Conservation (phyloP, 2,329 filamentous ascomycete genomes). For the Tolypocladium pustulatum region DNA sequence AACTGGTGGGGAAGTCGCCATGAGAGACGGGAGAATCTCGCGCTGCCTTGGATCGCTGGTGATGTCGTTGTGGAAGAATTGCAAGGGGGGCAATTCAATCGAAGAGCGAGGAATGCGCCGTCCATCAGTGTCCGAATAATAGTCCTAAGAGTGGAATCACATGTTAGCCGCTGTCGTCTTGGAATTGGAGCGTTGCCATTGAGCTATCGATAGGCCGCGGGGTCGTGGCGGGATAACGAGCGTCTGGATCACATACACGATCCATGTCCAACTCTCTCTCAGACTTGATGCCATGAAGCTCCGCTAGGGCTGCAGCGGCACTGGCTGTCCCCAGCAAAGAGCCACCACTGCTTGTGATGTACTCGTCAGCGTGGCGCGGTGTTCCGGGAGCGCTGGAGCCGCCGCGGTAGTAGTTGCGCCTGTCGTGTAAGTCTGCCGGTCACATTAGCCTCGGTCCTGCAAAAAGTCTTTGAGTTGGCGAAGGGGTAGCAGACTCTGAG, state of each 20-base stretch:
- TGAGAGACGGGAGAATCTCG: slow-evolving; percentile 72
- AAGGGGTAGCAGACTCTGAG: slow-evolving; percentile 19
- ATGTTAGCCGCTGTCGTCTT: slow-evolving; percentile 1
- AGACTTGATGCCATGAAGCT: slow-evolving; percentile 67
- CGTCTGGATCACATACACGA: slow-evolving; percentile 43
- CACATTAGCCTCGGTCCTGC: not conserved
- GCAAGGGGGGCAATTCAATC: slow-evolving; percentile 64
- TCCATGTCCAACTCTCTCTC: slow-evolving; percentile 72
- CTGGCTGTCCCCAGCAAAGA: slow-evolving; percentile 49
- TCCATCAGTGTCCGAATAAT: slow-evolving; percentile 61
- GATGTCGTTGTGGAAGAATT: slow-evolving; percentile 45
- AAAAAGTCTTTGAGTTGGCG: slow-evolving; percentile 6
- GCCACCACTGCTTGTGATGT: slow-evolving; percentile 33
- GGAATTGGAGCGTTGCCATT: not conserved
- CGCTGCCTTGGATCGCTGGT: slow-evolving; percentile 66
- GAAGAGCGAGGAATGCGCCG: slow-evolving; percentile 53
- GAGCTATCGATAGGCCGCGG: slow-evolving; percentile 16
- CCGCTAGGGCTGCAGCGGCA: slow-evolving; percentile 77
- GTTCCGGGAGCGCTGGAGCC: slow-evolving; percentile 57
- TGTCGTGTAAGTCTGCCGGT: slow-evolving; percentile 40
- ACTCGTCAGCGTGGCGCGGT: slow-evolving; percentile 59
- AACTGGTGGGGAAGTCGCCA: slow-evolving; percentile 64
- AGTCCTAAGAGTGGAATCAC: slow-evolving; percentile 34
- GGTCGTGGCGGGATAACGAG: slow-evolving; percentile 3
- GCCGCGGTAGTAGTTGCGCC: slow-evolving; percentile 45